Percentiles rank a stretch among this genome's conserved stretches.
Evolutionary conservation across 306 rosid species (phyloP).

Genomic region (Dalbergia cochinchinensis): DNA sequence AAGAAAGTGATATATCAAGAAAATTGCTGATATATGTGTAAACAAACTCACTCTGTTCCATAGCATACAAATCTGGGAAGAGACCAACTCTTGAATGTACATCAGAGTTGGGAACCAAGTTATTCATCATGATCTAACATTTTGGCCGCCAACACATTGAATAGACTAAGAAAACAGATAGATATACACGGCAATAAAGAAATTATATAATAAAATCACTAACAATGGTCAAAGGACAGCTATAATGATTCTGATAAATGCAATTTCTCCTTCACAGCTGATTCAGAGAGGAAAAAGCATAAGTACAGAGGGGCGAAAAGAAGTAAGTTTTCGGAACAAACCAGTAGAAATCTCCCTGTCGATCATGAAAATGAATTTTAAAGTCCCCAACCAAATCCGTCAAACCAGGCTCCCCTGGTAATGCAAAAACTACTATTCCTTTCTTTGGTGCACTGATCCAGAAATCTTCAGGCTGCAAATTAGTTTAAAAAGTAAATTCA

Average conservation of each 20-base stretch:
- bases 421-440: slow-evolving; percentile 88
- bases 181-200: background rate
- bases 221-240: slow-evolving; percentile 1
- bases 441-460: slow-evolving; percentile 92
- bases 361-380: slow-evolving; percentile 87
- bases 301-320: background rate
- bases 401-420: slow-evolving; percentile 96
- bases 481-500: slow-evolving; percentile 39
- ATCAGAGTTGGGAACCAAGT: slow-evolving; percentile 23
- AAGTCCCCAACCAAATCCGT: slow-evolving; percentile 89
- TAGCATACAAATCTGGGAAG: background rate
- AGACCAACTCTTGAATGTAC: background rate
- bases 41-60: slow-evolving; percentile 27
- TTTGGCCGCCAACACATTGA: slow-evolving; percentile 4
- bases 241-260: slow-evolving; percentile 19
- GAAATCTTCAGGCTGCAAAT: slow-evolving; percentile 87
- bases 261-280: slow-evolving; percentile 27
- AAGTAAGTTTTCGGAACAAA: slow-evolving; percentile 36
- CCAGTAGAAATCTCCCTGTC: slow-evolving; percentile 99
- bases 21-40: slow-evolving; percentile 22
- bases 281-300: slow-evolving; percentile 26
- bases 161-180: slow-evolving; percentile 13
- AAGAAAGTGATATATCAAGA: slow-evolving; percentile 32
- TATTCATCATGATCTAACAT: slow-evolving; percentile 3
- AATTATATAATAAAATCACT: background rate